Conservation (phyloP, 495 filamentous ascomycete genomes). For the Lichenothelia convexa region DNA sequence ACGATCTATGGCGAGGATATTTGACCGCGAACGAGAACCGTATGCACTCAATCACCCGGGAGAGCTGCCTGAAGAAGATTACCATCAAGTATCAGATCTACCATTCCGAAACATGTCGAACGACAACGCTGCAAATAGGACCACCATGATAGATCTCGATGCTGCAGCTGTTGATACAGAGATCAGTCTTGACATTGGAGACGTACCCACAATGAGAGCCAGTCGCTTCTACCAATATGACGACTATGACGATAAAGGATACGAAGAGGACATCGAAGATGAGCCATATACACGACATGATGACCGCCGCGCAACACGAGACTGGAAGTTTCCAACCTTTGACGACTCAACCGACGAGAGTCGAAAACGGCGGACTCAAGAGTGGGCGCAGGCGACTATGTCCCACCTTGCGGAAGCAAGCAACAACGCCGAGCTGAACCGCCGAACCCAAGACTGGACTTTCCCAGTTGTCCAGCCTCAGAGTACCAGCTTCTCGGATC, state of each 20-base stretch:
- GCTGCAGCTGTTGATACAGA: constrained; percentile 33
- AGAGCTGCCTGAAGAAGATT: constrained; percentile 6
- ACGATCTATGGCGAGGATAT: constrained; percentile 15
- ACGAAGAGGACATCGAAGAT: constrained; percentile 20
- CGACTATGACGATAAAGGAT: constrained; percentile 25
- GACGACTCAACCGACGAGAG: constrained; percentile 13
- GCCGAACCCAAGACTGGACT: constrained; percentile 42
- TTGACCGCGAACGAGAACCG: constrained; percentile 13
- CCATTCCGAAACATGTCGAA: constrained; percentile 17
- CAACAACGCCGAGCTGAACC: constrained; percentile 22
- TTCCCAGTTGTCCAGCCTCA: constrained; percentile 34
- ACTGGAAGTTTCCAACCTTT: constrained; percentile 22
- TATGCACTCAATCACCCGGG: constrained; percentile 9
- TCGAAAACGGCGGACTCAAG: background rate
- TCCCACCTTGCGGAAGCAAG: constrained; percentile 30
- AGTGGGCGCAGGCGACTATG: constrained; percentile 10
- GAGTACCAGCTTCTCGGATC: constrained; percentile 5
- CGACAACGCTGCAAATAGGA: constrained; percentile 15
- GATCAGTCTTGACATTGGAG: constrained; percentile 32
- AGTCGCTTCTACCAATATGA: constrained; percentile 11
- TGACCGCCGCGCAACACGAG: constrained; percentile 15
- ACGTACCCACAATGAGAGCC: constrained; percentile 37
- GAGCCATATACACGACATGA: constrained; percentile 9
- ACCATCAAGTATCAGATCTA: constrained; percentile 15
- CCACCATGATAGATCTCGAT: constrained; percentile 28